Evolutionary conservation across 1,284 basidiomycete species (phyloP), one percentile per base, ranked within the genome.

Genomic region (Ceratobasidium sp.): DNA sequence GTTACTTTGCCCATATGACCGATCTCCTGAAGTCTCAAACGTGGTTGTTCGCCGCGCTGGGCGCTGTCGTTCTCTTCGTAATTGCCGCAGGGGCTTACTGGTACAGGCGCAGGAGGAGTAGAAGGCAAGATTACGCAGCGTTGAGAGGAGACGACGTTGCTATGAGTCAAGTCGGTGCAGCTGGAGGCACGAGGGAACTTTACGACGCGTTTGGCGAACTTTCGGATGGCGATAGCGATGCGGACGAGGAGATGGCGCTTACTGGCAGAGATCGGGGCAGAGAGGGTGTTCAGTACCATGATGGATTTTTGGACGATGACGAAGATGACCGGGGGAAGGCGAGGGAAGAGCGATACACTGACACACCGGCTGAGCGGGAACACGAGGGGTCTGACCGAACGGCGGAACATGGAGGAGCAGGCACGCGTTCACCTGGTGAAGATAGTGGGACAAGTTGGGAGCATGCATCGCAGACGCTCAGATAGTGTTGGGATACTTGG

Each of bases 141-240:
- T 88, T 86, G 9, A 83, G 79, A 0, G 89, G 88, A 41, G 93
- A 94, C 56, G 93, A 94, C 69, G 84, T 95, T 62, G 88, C 89
- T 2, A 92, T 97, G 92, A 87, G 86, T 62, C 81, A 90, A 2
- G 81, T 95, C n/a, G 80, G 81, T 48, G 77, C 80, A 79, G 77
- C 75, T 29, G 78, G 77, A 31, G 77, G 88, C 22, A 91, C 92
- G 51, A 94, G 92, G 84, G 95, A 97, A 81, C 81, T 97, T 73
- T 97, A 97, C 79, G 95, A 97, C 82, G 95, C 95, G 17, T 97
- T 97, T 83, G 95, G 94, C 24, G 94, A 95, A 81, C 87, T 90
- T 41, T 91, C 89, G 31, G 92, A 93, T 77, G 85, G 85, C 27
- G 80, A 81, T 2, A 62, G 57, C 51, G 77, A 79, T 22, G 76